phyloP scores from a whole-genome alignment of 495 filamentous ascomycete species.

The Aspergillus nanangensis region DNA sequence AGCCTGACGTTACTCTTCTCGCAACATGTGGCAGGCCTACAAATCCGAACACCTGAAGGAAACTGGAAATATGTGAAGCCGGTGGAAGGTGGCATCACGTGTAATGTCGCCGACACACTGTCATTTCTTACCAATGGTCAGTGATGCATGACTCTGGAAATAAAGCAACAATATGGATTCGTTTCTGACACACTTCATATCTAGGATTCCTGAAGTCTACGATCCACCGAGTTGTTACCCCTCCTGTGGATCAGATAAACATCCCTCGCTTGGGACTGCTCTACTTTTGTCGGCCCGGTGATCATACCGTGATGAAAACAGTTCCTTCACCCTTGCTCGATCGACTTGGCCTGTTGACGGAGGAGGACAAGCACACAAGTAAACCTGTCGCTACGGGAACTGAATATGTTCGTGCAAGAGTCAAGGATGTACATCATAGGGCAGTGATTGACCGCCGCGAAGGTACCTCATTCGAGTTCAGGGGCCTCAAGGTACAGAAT shows the following conservation, averaged over 20 bases:
- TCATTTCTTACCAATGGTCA: slow-evolving; percentile 34
- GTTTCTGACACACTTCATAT: neutral
- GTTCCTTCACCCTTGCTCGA: slow-evolving; percentile 42
- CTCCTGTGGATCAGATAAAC: slow-evolving; percentile 40
- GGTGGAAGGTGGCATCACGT: slow-evolving; percentile 39
- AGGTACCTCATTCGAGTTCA: slow-evolving; percentile 37
- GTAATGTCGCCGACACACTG: slow-evolving; percentile 44
- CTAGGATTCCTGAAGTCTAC: slow-evolving; percentile 42
- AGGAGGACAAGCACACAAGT: slow-evolving; percentile 24
- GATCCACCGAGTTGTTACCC: slow-evolving; percentile 46
- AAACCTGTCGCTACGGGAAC: slow-evolving; percentile 30
- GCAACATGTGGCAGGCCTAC: slow-evolving; percentile 50
- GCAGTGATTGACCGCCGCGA: slow-evolving; percentile 30
- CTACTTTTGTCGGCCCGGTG: slow-evolving; percentile 40
- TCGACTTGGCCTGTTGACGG: slow-evolving; percentile 38
- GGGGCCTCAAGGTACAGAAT: slow-evolving; percentile 37
- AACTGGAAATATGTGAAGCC: slow-evolving; percentile 47
- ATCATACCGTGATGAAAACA: slow-evolving; percentile 37
- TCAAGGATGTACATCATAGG: slow-evolving; percentile 40
- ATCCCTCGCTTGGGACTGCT: slow-evolving; percentile 41
- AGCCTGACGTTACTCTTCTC: slow-evolving; percentile 51
- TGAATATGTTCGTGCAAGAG: slow-evolving; percentile 43
- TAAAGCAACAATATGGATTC: neutral
- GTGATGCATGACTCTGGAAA: neutral
- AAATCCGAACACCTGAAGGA: slow-evolving; percentile 41